Evolutionary conservation across 2,329 filamentous ascomycete genomes (phyloP).

Genomic region (Phaeosphaeria sp.): DNA sequence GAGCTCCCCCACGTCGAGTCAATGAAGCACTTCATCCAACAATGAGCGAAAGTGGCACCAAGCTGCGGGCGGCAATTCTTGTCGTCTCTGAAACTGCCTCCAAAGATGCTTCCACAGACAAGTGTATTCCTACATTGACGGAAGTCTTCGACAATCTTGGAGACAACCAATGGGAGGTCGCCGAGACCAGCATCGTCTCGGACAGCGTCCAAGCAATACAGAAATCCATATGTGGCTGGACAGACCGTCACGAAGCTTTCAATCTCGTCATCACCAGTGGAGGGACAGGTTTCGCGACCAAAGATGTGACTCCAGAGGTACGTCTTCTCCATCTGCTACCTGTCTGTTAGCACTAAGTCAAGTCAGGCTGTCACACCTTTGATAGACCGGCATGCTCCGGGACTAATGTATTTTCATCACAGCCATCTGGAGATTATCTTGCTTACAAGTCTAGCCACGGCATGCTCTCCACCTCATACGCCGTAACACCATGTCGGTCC

Average conservation of each 20-base stretch:
- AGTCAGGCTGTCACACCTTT: conserved; percentile 76
- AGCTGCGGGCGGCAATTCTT: conserved; percentile 77
- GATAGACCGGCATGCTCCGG: conserved; percentile 84
- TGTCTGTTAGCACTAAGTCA: conserved; percentile 5
- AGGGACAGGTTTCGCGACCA: conserved; percentile 87
- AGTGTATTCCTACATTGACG: conserved; percentile 70
- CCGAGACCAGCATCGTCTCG: conserved; percentile 75
- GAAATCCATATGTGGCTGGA: conserved; percentile 72
- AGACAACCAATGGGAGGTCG: conserved; percentile 73
- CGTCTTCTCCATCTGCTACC: neutral
- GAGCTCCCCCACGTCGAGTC: conserved; percentile 24
- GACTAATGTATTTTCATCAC: conserved; percentile 69
- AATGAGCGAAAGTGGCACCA: conserved; percentile 44
- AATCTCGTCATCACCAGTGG: conserved; percentile 90
- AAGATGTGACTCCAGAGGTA: conserved; percentile 90
- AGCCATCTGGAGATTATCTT: neutral
- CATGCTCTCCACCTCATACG: conserved; percentile 85
- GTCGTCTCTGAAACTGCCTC: conserved; percentile 91
- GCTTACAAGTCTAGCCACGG: conserved; percentile 67
- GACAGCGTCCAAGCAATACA: conserved; percentile 81
- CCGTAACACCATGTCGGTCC: conserved; percentile 84
- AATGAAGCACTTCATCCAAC: conserved; percentile 9
- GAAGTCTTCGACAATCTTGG: conserved; percentile 73
- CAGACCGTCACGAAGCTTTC: conserved; percentile 66
- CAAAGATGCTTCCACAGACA: conserved; percentile 79